phyloP scores from a whole-genome alignment of 2,329 filamentous ascomycete genomes.

The Colletotrichum kahawae region DNA sequence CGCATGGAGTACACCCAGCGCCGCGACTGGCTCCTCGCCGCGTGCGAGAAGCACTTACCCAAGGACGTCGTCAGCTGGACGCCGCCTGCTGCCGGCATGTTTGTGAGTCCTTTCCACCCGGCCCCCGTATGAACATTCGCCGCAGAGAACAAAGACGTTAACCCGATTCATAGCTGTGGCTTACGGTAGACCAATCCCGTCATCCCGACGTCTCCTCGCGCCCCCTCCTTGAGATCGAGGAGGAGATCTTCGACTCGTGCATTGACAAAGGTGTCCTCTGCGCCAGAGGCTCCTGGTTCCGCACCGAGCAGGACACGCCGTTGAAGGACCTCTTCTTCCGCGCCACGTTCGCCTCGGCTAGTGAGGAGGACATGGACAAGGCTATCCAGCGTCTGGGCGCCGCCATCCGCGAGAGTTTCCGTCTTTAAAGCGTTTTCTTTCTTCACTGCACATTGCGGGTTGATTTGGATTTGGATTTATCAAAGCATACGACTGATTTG shows the following conservation, averaged over 20 bases:
- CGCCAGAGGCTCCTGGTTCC: constrained; percentile 90
- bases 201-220: constrained; percentile 65
- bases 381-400: constrained; percentile 78
- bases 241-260: constrained; percentile 81
- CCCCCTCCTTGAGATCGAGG: constrained; percentile 73
- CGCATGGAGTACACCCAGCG: constrained; percentile 81
- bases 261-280: constrained; percentile 81
- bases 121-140: neutral
- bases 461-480: neutral
- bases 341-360: constrained; percentile 86
- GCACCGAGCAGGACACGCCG: constrained; percentile 69
- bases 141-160: neutral
- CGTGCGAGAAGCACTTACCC: constrained; percentile 81
- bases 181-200: constrained; percentile 68
- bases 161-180: constrained; percentile 64
- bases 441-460: neutral
- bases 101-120: constrained; percentile 65
- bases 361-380: constrained; percentile 70
- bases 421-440: constrained; percentile 24
- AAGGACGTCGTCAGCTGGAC: constrained; percentile 78
- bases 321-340: constrained; percentile 81
- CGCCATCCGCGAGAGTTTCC: constrained; percentile 68
- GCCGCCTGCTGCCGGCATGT: constrained; percentile 89
- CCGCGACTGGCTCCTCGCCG: constrained; percentile 76
- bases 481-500: neutral